phyloP scores from a whole-genome alignment of 345 rosid species.

The Syzygium aromaticum region DNA sequence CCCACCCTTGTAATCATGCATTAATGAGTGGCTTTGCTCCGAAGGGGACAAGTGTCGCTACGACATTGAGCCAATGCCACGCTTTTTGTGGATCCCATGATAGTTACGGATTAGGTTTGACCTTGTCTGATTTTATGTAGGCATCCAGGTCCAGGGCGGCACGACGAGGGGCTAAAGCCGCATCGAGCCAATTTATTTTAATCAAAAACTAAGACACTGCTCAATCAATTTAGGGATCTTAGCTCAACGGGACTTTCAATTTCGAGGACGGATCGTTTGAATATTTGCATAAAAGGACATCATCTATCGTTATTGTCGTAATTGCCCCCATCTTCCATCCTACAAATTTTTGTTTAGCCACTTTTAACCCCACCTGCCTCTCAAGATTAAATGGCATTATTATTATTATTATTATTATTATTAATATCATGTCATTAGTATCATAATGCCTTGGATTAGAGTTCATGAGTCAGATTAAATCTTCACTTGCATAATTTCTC shows the following conservation, averaged over 20 bases:
- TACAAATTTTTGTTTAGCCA: fast-evolving
- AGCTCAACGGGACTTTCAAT: not conserved
- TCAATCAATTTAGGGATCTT: not conserved
- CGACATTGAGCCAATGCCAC: not conserved
- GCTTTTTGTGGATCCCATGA: conserved; percentile 2
- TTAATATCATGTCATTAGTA: fast-evolving
- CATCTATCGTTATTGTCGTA: not conserved
- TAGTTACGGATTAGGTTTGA: not conserved
- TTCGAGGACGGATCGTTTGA: not conserved
- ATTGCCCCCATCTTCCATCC: not conserved
- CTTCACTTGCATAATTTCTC: fast-evolving
- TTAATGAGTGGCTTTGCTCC: not conserved
- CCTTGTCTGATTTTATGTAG: not conserved
- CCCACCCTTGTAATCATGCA: not conserved
- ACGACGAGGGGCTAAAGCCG: not conserved
- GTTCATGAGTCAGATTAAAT: not conserved
- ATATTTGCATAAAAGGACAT: fast-evolving
- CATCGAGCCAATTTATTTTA: not conserved
- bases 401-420: fast-evolving
- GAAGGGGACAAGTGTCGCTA: not conserved
- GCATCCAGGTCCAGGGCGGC: conserved; percentile 4
- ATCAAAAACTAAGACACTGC: not conserved
- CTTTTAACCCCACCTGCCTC: not conserved
- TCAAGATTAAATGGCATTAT: not conserved
- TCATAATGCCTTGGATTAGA: not conserved